Conservation (phyloP, 805 yeast species). For the Suhomyces sp. region DNA sequence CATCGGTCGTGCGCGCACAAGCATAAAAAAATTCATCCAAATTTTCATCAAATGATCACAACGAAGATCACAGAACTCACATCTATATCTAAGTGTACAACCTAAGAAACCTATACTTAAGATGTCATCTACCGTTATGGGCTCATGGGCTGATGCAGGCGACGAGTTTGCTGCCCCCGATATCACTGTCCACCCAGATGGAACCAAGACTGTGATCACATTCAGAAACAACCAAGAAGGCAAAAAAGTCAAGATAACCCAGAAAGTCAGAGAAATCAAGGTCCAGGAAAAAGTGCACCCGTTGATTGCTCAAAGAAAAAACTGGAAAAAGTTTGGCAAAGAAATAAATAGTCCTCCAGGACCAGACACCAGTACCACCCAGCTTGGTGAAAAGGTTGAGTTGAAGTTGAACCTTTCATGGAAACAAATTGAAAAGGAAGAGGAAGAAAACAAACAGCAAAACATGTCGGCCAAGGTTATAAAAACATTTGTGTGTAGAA, state of each 20-base stretch:
- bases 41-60: slow-evolving; percentile 4
- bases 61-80: not conserved
- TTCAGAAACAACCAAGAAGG: slow-evolving; percentile 74
- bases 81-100: not conserved
- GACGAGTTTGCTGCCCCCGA: slow-evolving; percentile 74
- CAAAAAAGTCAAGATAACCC: slow-evolving; percentile 83
- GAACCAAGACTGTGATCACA: slow-evolving; percentile 83
- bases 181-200: slow-evolving; percentile 76
- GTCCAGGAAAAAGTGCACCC: slow-evolving; percentile 83
- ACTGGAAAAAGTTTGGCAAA: slow-evolving; percentile 85
- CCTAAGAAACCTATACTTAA: not conserved
- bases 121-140: slow-evolving; percentile 37
- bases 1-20: slow-evolving; percentile 1
- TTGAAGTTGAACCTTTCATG: slow-evolving; percentile 72
- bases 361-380: slow-evolving; percentile 85
- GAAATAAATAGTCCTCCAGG: slow-evolving; percentile 74
- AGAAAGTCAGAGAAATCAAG: slow-evolving; percentile 71
- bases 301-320: slow-evolving; percentile 79
- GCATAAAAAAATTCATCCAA: slow-evolving; percentile 4
- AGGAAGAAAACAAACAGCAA: slow-evolving; percentile 54
- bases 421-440: slow-evolving; percentile 75
- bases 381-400: slow-evolving; percentile 79
- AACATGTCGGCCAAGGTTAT: slow-evolving; percentile 34
- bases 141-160: slow-evolving; percentile 71
- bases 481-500: slow-evolving; percentile 69